Evolutionary conservation across 306 rosid genomes (phyloP).

Genomic region (Ammopiptanthus mongolicus): DNA sequence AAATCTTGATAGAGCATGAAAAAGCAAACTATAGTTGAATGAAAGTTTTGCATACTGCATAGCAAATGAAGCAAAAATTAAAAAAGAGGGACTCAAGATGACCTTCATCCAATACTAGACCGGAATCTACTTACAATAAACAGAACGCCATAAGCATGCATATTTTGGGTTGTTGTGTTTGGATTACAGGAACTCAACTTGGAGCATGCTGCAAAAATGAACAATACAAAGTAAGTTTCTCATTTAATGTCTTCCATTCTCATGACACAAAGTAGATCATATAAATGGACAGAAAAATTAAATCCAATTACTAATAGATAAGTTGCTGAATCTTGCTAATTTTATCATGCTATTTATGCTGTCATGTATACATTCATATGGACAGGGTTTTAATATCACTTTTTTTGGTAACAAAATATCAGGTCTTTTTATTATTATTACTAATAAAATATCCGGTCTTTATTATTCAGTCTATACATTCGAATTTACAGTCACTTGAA

Average conservation of each 20-base stretch:
- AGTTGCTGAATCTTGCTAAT: not conserved
- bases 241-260: not conserved
- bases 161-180: slow-evolving; percentile 62
- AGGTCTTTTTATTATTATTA: too few species aligned
- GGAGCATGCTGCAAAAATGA: slow-evolving; percentile 70
- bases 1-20: not conserved
- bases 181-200: slow-evolving; percentile 66
- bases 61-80: not conserved
- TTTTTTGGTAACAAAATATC: not conserved
- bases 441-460: too few species aligned
- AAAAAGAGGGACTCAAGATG: not conserved
- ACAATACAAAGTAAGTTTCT: slow-evolving; percentile 22
- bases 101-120: slow-evolving; percentile 11
- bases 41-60: not conserved
- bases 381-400: not conserved
- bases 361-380: not conserved
- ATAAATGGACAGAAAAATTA: too few species aligned
- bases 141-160: slow-evolving; percentile 65
- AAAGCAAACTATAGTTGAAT: not conserved
- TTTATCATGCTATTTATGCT: not conserved
- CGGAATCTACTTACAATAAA: slow-evolving; percentile 61
- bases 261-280: not conserved
- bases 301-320: not conserved
- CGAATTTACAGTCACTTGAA: too few species aligned
- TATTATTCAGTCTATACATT: too few species aligned